Base-by-base conservation (phyloP, 2,329 filamentous ascomycete genomes). In the Talaromyces rugulosus region DNA sequence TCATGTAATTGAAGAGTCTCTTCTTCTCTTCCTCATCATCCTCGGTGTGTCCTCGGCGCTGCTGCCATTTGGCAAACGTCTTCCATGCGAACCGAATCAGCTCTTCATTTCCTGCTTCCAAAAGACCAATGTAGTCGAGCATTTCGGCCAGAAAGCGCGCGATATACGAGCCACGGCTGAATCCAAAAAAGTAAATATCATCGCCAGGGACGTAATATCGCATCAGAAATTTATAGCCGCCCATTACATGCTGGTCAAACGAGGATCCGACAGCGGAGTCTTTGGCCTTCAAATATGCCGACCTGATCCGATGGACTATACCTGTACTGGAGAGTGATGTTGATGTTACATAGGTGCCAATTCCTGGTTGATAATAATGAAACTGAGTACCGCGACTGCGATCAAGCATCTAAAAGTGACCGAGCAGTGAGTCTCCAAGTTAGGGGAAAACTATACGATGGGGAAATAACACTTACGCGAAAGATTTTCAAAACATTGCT, bases 61-160 rank as follows among this genome's bases (percentile, higher is more conserved):
- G 73, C 65, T 77, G 74, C 76, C 76, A 78, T 54, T 77, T 77
- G 47, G 75, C 71, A 54, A 78, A 78, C 5, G 75, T 77, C 66
- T 78, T 92, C 90, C 91, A 95, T 0, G 90, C 91, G 71, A 96
- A 96, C 4, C 84, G 82, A 58, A 91, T 87, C 87, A 95, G 89
- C 67, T 95, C 91, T 70, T 96, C 90, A 68, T 96, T 96, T 11
- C 91, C 91, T 58, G 90, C 88, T 12, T 88, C 89, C 14, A 96
- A 80, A 0, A 96, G 80, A 1, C 92, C 91, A 60, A 95, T 87
- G 67, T 90, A 88, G 69, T 95, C 90, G 6, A 95, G 82, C 91
- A 94, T 94, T 70, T 95, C 90, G 0, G 91, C 90, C 0, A 92
- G 77, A 69, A 91, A 91, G 2, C 89, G 85, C 0, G 89, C 89